Evolutionary conservation across 2,329 filamentous ascomycete species (phyloP).

Genomic region (Chaetothyriales sp.): DNA sequence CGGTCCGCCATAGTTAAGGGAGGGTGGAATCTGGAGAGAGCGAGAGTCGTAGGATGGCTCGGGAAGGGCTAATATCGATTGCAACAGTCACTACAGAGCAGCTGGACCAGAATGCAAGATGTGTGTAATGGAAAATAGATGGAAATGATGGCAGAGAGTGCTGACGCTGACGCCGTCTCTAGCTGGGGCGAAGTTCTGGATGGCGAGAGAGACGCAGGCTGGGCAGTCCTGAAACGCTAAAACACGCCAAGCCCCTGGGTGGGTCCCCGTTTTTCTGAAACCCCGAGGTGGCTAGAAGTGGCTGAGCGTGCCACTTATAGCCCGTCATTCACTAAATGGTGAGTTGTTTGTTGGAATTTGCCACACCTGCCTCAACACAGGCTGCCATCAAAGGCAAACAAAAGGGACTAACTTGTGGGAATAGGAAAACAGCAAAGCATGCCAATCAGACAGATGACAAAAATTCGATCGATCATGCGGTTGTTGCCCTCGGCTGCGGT

Average conservation of each 20-base stretch:
- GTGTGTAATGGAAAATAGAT: background rate
- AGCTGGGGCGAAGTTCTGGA: background rate
- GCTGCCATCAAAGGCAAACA: no score
- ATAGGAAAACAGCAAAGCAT: no score
- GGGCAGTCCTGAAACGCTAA: background rate
- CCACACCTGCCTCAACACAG: no score
- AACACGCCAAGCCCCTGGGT: background rate
- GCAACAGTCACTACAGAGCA: background rate
- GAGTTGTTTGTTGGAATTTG: no score
- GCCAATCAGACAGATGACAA: no score
- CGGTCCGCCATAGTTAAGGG: constrained; percentile 39
- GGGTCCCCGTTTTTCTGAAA: background rate
- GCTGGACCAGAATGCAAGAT: background rate
- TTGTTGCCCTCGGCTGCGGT: no score
- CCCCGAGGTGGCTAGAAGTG: background rate
- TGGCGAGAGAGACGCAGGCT: background rate
- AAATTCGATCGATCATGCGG: no score
- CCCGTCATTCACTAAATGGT: background rate
- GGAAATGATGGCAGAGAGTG: background rate
- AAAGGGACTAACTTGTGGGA: no score
- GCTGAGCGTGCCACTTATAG: background rate
- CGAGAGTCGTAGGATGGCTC: background rate
- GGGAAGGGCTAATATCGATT: background rate
- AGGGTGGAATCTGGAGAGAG: constrained; percentile 1
- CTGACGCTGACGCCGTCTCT: background rate